Conservation (phyloP, 352 stramenopile species). For the Globisporangium splendens region DNA sequence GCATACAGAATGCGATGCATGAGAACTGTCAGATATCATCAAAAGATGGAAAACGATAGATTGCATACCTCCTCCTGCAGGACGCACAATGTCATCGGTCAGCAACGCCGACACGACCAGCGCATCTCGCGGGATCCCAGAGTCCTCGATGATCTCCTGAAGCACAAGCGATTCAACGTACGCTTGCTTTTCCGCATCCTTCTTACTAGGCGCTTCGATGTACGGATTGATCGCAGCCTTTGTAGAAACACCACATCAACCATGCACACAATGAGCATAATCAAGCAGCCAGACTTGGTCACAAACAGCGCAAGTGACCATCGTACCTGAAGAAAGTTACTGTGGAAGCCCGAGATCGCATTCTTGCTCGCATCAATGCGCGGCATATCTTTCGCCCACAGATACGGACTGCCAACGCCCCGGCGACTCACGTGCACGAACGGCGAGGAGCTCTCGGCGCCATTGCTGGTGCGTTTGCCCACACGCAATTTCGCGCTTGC, state of each 20-base stretch:
- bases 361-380: conserved; percentile 55
- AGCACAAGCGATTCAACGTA: conserved; percentile 67
- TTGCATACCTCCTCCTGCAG: conserved; percentile 17
- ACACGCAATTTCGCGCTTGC: conserved; percentile 30
- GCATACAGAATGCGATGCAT: no score
- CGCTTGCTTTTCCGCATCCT: conserved; percentile 45
- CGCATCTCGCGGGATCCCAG: conserved; percentile 54
- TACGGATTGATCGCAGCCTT: conserved; percentile 53
- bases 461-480: conserved; percentile 19
- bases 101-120: conserved; percentile 60
- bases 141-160: conserved; percentile 59
- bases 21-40: background rate
- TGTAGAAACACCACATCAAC: no score
- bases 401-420: conserved; percentile 54
- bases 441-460: conserved; percentile 12
- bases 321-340: conserved; percentile 60
- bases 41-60: background rate
- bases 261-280: no score
- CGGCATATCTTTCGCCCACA: conserved; percentile 72
- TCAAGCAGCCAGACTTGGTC: no score
- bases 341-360: conserved; percentile 28
- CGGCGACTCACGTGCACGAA: conserved; percentile 24
- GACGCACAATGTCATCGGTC: conserved; percentile 44
- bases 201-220: conserved; percentile 12
- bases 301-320: background rate